phyloP scores from a whole-genome alignment of 2,329 filamentous ascomycete species.

The Gliomastix tumulicola region DNA sequence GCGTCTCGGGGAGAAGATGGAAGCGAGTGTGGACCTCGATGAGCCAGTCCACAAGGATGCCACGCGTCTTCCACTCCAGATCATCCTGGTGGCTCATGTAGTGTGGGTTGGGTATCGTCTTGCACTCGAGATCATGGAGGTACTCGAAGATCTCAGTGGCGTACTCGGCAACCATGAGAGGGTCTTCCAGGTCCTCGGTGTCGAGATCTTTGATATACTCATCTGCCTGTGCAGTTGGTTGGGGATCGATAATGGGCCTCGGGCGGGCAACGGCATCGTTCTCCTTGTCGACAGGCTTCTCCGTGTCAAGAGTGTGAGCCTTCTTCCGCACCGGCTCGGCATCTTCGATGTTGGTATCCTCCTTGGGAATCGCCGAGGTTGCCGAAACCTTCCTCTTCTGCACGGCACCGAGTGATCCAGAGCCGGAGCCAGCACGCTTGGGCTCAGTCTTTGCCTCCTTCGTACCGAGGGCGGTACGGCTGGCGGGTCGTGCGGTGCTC shows the following conservation, averaged over 20 bases:
- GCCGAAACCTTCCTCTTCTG: conserved; percentile 61
- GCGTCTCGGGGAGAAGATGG: conserved; percentile 87
- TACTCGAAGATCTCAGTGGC: conserved; percentile 97
- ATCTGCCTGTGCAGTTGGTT: too few relatives aligned
- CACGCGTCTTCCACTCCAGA: conserved; percentile 97
- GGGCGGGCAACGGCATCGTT: conserved; percentile 25
- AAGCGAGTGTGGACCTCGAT: conserved; percentile 98
- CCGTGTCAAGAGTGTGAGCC: conserved; percentile 43
- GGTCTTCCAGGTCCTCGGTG: conserved; percentile 82
- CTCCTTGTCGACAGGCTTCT: conserved; percentile 33
- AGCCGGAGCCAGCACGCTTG: conserved; percentile 67
- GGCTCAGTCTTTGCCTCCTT: conserved; percentile 63
- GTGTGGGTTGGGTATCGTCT: conserved; percentile 76
- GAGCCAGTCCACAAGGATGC: conserved; percentile 95
- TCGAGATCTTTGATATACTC: conserved; percentile 59
- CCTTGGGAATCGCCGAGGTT: conserved; percentile 32
- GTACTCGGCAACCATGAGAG: conserved; percentile 96
- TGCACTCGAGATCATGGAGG: conserved; percentile 74
- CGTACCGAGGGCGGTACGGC: conserved; percentile 53
- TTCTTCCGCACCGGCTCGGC: conserved; percentile 66
- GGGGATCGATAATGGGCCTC: too few relatives aligned
- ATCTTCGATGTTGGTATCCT: conserved; percentile 51
- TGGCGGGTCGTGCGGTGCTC: conserved; percentile 45
- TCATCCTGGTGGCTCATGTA: conserved; percentile 96
- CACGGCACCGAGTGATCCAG: conserved; percentile 53